A percentile compares a stretch with the other conserved stretches of the same genome.
phyloP scores from a whole-genome alignment of 306 rosid genomes.

The Vicia faba region DNA sequence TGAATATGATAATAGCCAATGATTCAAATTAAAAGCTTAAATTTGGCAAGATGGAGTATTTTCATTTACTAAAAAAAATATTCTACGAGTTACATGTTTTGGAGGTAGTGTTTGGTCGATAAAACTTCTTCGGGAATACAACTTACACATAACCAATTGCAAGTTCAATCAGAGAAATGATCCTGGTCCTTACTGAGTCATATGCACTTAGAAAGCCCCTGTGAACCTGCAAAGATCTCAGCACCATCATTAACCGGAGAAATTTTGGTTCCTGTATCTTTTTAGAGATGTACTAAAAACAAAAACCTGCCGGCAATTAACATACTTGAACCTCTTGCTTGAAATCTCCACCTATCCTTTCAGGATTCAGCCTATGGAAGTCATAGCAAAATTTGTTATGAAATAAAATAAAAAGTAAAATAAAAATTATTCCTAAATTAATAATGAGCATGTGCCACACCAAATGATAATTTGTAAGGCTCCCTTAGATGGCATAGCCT shows the following conservation, averaged over 20 bases:
- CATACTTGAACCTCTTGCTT: constrained; percentile 96
- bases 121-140: constrained; percentile 12
- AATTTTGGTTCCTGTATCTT: constrained; percentile 12
- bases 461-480: too few relatives aligned
- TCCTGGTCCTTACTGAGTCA: constrained; percentile 88
- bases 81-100: constrained; percentile 17
- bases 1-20: not conserved
- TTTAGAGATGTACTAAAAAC: constrained; percentile 25
- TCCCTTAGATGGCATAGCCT: too few relatives aligned
- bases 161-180: constrained; percentile 71
- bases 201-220: constrained; percentile 93
- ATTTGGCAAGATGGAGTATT: not conserved
- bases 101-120: constrained; percentile 15
- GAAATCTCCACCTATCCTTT: constrained; percentile 97
- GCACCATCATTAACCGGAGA: constrained; percentile 35
- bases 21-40: constrained; percentile 18
- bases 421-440: not conserved
- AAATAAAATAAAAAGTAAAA: constrained; percentile 22
- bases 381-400: constrained; percentile 30
- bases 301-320: constrained; percentile 36
- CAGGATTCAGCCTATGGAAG: constrained; percentile 81
- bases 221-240: constrained; percentile 74
- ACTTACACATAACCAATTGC: constrained; percentile 82
- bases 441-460: too few relatives aligned
- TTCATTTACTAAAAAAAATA: constrained; percentile 1